Conservation (phyloP, 2,329 filamentous ascomycete genomes). For the Hymenoscyphus fructigenus region DNA sequence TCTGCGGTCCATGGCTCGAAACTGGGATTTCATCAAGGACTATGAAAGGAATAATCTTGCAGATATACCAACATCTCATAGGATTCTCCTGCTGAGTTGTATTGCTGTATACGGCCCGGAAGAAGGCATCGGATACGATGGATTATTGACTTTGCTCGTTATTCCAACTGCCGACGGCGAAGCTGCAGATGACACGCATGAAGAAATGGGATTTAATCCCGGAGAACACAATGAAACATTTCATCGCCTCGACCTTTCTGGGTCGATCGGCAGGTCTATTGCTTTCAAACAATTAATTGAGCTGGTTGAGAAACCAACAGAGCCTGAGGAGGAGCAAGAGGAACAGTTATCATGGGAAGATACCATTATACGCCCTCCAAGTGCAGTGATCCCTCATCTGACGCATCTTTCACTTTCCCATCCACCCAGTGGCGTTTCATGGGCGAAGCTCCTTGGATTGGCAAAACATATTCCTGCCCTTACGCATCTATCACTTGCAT, state of each 20-base stretch:
- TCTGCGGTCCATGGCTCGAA: constrained; percentile 49
- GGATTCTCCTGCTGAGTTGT: constrained; percentile 52
- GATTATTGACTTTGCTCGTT: constrained; percentile 49
- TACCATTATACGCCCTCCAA: constrained; percentile 23
- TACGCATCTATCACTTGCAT: constrained; percentile 61
- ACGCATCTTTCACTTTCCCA: constrained; percentile 60
- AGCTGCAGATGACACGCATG: constrained; percentile 11
- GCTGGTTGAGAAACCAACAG: constrained; percentile 40
- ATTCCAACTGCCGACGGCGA: constrained; percentile 36
- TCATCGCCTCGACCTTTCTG: constrained; percentile 53
- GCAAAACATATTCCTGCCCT: constrained; percentile 52
- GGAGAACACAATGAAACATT: constrained; percentile 46
- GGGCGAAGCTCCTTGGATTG: constrained; percentile 58
- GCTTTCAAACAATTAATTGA: constrained; percentile 52
- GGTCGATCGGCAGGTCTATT: constrained; percentile 51
- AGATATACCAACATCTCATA: constrained; percentile 52
- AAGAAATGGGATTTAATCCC: constrained; percentile 3
- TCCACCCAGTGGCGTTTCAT: constrained; percentile 45
- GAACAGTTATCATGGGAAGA: constrained; percentile 31
- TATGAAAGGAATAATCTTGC: constrained; percentile 59
- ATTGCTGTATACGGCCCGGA: constrained; percentile 45
- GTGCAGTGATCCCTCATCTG: constrained; percentile 49
- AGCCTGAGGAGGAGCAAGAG: constrained; percentile 11
- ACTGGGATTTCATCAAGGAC: constrained; percentile 55
- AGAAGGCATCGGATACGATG: constrained; percentile 50